Evolutionary conservation across 106 monocot genomes (phyloP), one percentile per base, ranked within the genome.

Genomic region (Phalaenopsis aphrodite): DNA sequence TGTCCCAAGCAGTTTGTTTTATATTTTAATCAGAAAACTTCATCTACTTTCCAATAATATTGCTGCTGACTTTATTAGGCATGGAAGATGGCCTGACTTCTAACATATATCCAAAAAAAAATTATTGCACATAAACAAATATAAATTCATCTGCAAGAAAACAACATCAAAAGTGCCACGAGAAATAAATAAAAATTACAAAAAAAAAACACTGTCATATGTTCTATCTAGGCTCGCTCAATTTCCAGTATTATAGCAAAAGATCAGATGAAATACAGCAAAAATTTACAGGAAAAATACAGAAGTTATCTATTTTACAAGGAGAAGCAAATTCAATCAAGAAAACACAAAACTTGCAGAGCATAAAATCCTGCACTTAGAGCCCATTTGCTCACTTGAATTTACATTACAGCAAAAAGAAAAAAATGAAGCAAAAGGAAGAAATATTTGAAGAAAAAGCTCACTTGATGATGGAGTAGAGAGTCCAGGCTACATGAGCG

Each of bases 401-500:
- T 45, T 45, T 45, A 45, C 6, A 45, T 4, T 4, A 1, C 43
- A 45, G 17, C 39, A 84, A 38, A 82, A 76, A 56, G 43, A 5
- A 84, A 82, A 18, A 0, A 43, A n/a, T 41, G 0, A 48, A 30
- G 30, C 30, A 30, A 30, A 30, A 30, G 30, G 30, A 21, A 81
- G 15, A 43, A 37, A 75, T 43, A 2, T 52, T 64, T 55, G 11
- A 73, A 37, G 48, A 74, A n/a, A 12, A 23, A 80, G 67, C 82
- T 84, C 52, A 94, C 94, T 84, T 85, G 84, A 94, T 14, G 17
- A 94, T 79, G n/a, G 94, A 87, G 56, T 90, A 89, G 23, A 92
- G 82, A 1, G 89, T 88, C 94, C 96, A 97, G 42, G 68, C 88
- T 1, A 97, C 88, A 84, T 97, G 96, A 56, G 89, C 91, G 23